Conservation (phyloP, 2,329 filamentous ascomycete species). For the Pseudogymnoascus sp. region DNA sequence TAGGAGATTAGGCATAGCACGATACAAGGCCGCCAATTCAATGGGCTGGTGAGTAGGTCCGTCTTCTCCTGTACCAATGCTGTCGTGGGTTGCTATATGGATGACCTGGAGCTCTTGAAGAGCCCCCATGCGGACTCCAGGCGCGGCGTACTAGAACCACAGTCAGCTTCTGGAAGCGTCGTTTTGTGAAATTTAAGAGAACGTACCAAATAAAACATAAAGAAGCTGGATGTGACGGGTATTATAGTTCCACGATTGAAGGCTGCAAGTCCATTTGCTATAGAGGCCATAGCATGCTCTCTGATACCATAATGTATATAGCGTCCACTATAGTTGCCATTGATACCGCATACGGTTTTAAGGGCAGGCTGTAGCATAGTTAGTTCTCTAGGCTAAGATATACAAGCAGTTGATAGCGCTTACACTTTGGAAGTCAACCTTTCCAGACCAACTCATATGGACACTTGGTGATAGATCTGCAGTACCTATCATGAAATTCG, state of each 20-base stretch:
- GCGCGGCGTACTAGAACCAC: slow-evolving; percentile 27
- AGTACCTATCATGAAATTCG: background rate
- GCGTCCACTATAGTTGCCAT: background rate
- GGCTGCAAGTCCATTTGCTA: slow-evolving; percentile 35
- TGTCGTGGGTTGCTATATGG: slow-evolving; percentile 38
- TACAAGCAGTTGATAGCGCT: background rate
- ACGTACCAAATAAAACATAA: slow-evolving; percentile 35
- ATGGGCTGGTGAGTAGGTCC: slow-evolving; percentile 23
- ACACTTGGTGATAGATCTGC: background rate
- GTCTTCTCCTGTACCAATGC: slow-evolving; percentile 37
- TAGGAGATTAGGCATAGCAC: slow-evolving; percentile 38
- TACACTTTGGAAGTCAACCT: background rate
- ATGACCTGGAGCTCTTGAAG: slow-evolving; percentile 34
- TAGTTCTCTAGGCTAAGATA: background rate
- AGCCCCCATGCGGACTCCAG: slow-evolving; percentile 38
- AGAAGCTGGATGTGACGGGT: slow-evolving; percentile 36
- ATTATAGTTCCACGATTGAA: slow-evolving; percentile 34
- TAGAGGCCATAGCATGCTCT: slow-evolving; percentile 36
- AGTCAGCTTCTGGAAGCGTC: no score
- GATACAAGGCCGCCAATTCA: slow-evolving; percentile 32
- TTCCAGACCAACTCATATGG: background rate
- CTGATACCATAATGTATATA: slow-evolving; percentile 31
- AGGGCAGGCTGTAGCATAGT: background rate
- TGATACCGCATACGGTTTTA: background rate
- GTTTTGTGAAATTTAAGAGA: no score